Evolutionary conservation across 2,329 filamentous ascomycete species (phyloP), one percentile per base, ranked within the genome.

Genomic region (Ophiostoma ulmi): DNA sequence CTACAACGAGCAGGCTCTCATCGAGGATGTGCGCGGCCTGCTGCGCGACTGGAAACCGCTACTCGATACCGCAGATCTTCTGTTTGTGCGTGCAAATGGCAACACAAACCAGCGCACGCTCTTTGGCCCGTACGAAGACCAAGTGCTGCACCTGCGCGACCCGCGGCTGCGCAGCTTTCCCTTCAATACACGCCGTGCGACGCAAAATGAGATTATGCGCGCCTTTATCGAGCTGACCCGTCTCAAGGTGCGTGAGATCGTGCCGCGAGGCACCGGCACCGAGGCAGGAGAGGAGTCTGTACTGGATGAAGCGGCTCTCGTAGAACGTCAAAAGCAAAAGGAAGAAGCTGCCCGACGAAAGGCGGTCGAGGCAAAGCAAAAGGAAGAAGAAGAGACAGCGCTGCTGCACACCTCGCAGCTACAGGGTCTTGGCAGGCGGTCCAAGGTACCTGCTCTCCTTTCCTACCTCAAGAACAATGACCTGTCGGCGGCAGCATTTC

Each of bases 201-300:
- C 95, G 0, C 94, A 98, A 77, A 92, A 91, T 67, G 95, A 99
- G 79, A 88, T 99, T 0, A 95, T 98, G 91, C 88, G 94, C 55
- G 91, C 91, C 0, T 99, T 97, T 76, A 91, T 97, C 73, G 95
- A 99, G 81, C 85, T 99, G 41, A 99, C 95, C 0, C 85, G 95
- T 20, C 85, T 97, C 20, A 97, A 99, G 79, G 85, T 97, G 66
- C 88, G 88, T 67, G 90, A 91, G 73, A 86, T 98, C 38, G 86
- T 92, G 71, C 90, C 93, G 73, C 85, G 83, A 3, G 85, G 88
- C 14, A 83, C 80, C 8, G 58, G 31, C 8, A 13, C 13, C 7
- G 61, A 64, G 55, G 76, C 81, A 6, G 80, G 14, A 85, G 20
- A 70, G 75, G 1, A 52, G 73, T 17, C 72, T 76, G 71, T 75